Conservation (phyloP, 2,329 filamentous ascomycete species). For the Cryphonectria carpinicola region DNA sequence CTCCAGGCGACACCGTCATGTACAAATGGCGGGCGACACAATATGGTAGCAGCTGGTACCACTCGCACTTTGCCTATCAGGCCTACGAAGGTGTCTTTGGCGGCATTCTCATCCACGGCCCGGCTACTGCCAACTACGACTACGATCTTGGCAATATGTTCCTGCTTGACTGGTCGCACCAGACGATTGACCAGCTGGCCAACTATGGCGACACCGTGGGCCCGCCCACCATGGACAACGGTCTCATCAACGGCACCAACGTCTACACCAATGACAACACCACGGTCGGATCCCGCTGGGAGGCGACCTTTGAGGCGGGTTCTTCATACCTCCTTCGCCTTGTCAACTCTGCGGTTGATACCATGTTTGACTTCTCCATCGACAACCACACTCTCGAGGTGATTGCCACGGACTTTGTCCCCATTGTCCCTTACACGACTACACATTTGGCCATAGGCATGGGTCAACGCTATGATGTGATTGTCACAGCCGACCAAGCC, state of each 20-base stretch:
- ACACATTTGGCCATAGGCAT: slow-evolving; percentile 48
- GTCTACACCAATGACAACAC: slow-evolving; percentile 35
- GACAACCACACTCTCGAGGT: slow-evolving; percentile 62
- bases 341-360: slow-evolving; percentile 50
- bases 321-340: slow-evolving; percentile 51
- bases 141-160: slow-evolving; percentile 64
- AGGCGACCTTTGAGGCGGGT: slow-evolving; percentile 37
- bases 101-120: slow-evolving; percentile 64
- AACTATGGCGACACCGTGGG: slow-evolving; percentile 33
- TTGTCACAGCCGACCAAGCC: slow-evolving; percentile 22
- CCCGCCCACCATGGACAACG: slow-evolving; percentile 38
- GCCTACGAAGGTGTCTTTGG: slow-evolving; percentile 61
- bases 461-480: slow-evolving; percentile 38
- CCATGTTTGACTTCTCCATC: slow-evolving; percentile 52
- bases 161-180: slow-evolving; percentile 62
- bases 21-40: slow-evolving; percentile 60
- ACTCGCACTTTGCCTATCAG: slow-evolving; percentile 56
- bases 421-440: slow-evolving; percentile 57
- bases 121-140: slow-evolving; percentile 62
- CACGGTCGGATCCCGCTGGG: slow-evolving; percentile 34
- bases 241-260: slow-evolving; percentile 22
- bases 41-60: slow-evolving; percentile 62
- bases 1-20: slow-evolving; percentile 54
- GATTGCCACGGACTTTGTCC: slow-evolving; percentile 60
- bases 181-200: slow-evolving; percentile 38